Percentiles rank a stretch among this genome's conserved stretches.
Evolutionary conservation across 2,329 filamentous ascomycete genomes (phyloP).

Genomic region (Teratosphaeria nubilosa): DNA sequence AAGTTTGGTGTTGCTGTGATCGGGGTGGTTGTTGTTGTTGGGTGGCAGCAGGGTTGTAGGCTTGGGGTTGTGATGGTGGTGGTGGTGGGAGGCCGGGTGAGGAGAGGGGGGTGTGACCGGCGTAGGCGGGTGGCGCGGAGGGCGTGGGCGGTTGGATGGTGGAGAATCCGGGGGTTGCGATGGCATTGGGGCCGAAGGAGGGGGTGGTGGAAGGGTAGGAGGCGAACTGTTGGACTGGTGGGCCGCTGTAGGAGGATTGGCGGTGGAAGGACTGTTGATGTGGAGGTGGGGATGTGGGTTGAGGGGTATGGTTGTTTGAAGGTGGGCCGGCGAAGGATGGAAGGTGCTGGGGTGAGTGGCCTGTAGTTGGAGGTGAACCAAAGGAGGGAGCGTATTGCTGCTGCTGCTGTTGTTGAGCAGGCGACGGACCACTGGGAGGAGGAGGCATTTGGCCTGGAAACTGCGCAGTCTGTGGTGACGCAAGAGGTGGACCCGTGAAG

Average conservation of each 20-base stretch:
- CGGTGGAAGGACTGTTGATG: slow-evolving; percentile 25
- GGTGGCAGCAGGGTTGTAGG: neutral
- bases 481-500: slow-evolving; percentile 10
- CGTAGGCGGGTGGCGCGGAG: slow-evolving; percentile 24
- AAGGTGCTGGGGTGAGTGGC: neutral
- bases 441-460: slow-evolving; percentile 15
- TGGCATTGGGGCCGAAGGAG: slow-evolving; percentile 7
- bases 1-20: slow-evolving; percentile 23
- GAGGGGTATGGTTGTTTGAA: slow-evolving; percentile 3
- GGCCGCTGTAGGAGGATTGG: slow-evolving; percentile 14
- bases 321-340: slow-evolving; percentile 5
- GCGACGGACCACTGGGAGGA: slow-evolving; percentile 8
- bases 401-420: slow-evolving; percentile 12
- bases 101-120: slow-evolving; percentile 26
- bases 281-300: slow-evolving; percentile 15
- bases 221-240: slow-evolving; percentile 25
- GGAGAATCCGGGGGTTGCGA: slow-evolving; percentile 10
- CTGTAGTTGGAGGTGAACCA: neutral
- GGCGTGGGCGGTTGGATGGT: slow-evolving; percentile 22
- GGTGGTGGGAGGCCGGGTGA: slow-evolving; percentile 31
- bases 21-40: neutral
- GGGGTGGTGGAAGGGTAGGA: slow-evolving; percentile 22
- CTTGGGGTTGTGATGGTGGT: slow-evolving; percentile 21
- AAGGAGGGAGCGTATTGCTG: slow-evolving; percentile 4
- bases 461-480: slow-evolving; percentile 7